phyloP scores from a whole-genome alignment of 2,329 filamentous ascomycete species.

The Colletotrichum kahawae region DNA sequence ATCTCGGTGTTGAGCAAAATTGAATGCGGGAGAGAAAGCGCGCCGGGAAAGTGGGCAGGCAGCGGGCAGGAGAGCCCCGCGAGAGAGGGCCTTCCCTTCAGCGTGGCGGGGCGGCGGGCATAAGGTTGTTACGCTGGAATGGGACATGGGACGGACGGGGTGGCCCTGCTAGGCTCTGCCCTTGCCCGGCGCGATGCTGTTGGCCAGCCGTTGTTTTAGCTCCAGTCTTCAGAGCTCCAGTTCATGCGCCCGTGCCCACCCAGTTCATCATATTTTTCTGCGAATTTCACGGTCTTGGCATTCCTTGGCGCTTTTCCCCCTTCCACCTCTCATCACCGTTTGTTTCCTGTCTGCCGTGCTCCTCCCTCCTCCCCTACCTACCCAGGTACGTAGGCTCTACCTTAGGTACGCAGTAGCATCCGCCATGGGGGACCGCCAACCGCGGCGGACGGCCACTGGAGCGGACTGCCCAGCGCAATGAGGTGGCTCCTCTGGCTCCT shows the following conservation, averaged over 20 bases:
- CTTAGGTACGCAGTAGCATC: background rate
- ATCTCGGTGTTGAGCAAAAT: too few relatives aligned
- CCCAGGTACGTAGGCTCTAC: background rate
- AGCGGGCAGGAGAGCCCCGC: background rate
- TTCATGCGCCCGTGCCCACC: conserved; percentile 2
- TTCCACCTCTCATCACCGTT: conserved; percentile 11
- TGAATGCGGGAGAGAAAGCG: too few relatives aligned
- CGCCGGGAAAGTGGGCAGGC: background rate
- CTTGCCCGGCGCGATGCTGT: background rate
- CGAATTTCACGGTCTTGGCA: conserved; percentile 18
- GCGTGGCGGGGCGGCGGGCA: background rate
- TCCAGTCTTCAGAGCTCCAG: background rate
- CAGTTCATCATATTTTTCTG: conserved; percentile 3
- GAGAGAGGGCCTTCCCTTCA: background rate
- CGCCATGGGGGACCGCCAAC: background rate
- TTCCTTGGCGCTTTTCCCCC: conserved; percentile 13
- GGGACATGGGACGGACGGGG: background rate
- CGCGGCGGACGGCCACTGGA: background rate
- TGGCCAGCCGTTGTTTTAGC: background rate
- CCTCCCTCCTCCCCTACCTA: background rate
- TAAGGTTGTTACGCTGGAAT: background rate
- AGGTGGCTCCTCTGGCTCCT: background rate
- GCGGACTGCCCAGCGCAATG: background rate
- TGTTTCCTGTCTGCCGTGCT: background rate
- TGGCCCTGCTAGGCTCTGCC: background rate